Percentiles rank a stretch among this genome's conserved stretches.
phyloP scores from a whole-genome alignment of 768 basidiomycete genomes.

The Chalciporus piperatus region DNA sequence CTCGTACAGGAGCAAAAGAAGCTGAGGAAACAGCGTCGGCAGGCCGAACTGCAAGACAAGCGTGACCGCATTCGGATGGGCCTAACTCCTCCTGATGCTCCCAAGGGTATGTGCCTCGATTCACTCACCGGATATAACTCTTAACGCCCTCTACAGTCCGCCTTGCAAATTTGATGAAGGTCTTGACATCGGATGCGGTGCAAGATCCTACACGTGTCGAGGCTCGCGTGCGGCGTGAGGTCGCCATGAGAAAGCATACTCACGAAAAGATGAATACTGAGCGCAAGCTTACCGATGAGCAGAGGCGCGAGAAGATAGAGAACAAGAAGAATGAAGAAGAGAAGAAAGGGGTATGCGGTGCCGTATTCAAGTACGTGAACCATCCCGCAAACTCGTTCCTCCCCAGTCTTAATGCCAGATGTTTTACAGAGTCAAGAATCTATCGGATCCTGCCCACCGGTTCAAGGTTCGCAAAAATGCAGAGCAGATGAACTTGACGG shows the following conservation, averaged over 20 bases:
- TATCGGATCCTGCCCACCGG: conserved; percentile 89
- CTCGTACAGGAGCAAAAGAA: conserved; percentile 83
- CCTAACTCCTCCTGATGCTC: conserved; percentile 88
- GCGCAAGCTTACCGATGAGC: conserved; percentile 89
- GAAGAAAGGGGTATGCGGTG: conserved; percentile 76
- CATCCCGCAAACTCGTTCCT: neutral
- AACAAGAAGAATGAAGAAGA: conserved; percentile 85
- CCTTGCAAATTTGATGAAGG: conserved; percentile 94
- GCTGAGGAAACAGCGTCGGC: conserved; percentile 85
- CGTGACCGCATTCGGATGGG: conserved; percentile 96
- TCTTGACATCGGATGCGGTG: conserved; percentile 92
- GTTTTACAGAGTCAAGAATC: conserved; percentile 62
- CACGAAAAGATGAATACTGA: conserved; percentile 95
- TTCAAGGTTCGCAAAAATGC: conserved; percentile 98
- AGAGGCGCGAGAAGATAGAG: conserved; percentile 83
- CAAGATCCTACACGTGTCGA: conserved; percentile 98
- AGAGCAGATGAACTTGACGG: conserved; percentile 83
- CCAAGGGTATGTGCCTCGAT: conserved; percentile 65
- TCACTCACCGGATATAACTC: neutral
- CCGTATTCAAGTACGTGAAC: conserved; percentile 82
- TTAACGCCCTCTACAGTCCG: conserved; percentile 55
- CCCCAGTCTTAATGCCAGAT: neutral
- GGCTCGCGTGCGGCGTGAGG: conserved; percentile 90
- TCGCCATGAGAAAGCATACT: conserved; percentile 80
- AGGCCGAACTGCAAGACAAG: conserved; percentile 90